phyloP scores from a whole-genome alignment of 371 early-diverging fungal species.

The Smittium culicis region DNA sequence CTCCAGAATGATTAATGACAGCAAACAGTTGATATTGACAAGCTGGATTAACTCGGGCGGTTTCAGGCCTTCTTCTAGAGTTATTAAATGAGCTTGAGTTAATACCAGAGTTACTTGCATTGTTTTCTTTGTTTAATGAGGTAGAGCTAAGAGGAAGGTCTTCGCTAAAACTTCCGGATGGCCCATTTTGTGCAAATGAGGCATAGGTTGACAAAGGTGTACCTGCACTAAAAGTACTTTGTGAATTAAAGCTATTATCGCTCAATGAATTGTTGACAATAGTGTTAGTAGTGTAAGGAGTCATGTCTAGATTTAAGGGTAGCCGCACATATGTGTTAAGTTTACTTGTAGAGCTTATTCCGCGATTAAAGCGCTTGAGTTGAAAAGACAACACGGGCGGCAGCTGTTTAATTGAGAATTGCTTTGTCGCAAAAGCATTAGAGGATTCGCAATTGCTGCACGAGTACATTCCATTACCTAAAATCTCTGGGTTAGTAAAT shows the following conservation, averaged over 20 bases:
- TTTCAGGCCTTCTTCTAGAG: constrained; percentile 33
- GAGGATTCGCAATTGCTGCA: too few species aligned
- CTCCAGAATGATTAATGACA: constrained; percentile 80
- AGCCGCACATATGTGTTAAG: too few species aligned
- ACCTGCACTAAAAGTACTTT: constrained; percentile 11
- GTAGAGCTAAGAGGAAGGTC: not conserved
- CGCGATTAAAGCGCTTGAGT: too few species aligned
- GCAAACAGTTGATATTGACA: constrained; percentile 76
- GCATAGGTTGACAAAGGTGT: constrained; percentile 17
- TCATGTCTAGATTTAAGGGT: too few species aligned
- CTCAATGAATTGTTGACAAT: constrained; percentile 17
- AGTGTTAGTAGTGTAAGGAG: constrained; percentile 60
- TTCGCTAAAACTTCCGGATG: constrained; percentile 13
- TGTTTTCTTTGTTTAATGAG: not conserved
- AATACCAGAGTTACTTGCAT: too few species aligned
- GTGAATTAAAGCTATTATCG: not conserved
- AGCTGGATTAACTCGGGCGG: constrained; percentile 36
- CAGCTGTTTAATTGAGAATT: too few species aligned
- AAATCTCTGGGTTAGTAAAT: too few species aligned
- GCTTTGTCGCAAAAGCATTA: too few species aligned
- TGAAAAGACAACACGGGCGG: too few species aligned
- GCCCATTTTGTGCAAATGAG: constrained; percentile 7
- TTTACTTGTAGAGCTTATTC: too few species aligned
- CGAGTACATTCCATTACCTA: too few species aligned
- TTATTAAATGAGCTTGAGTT: constrained; percentile 2